phyloP scores from a whole-genome alignment of 306 rosid genomes.

The Delonix regia region DNA sequence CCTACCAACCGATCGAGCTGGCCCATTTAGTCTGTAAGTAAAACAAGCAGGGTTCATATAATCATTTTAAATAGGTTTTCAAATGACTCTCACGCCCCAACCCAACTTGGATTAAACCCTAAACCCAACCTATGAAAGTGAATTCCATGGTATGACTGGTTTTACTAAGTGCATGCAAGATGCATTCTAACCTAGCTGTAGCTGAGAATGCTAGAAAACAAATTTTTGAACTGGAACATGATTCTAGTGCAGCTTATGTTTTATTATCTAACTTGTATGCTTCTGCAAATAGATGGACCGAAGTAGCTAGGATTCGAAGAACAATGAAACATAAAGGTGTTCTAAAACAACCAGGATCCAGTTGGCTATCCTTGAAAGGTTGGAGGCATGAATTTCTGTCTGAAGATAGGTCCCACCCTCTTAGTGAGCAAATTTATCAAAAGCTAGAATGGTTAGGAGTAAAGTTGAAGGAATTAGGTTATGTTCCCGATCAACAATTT shows the following conservation, averaged over 20 bases:
- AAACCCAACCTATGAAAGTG: constrained; percentile 59
- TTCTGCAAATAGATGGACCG: constrained; percentile 76
- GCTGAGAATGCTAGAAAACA: constrained; percentile 68
- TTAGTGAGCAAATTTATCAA: constrained; percentile 45
- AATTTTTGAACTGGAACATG: constrained; percentile 58
- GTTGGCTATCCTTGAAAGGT: no score
- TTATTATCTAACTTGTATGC: no score
- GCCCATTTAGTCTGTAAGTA: no score
- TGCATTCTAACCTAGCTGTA: no score
- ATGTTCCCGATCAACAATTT: no score
- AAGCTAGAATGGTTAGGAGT: constrained; percentile 64
- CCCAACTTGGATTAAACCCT: no score
- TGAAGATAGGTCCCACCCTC: constrained; percentile 66
- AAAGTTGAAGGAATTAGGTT: constrained; percentile 68
- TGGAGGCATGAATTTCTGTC: constrained; percentile 63
- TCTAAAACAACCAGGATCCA: constrained; percentile 76
- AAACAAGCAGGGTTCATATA: no score
- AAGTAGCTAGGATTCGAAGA: constrained; percentile 59
- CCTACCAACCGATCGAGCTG: no score
- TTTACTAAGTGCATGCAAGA: constrained; percentile 68
- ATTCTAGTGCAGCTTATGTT: no score
- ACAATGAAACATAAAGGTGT: constrained; percentile 62
- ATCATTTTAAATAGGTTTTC: no score
- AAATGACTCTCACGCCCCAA: no score
- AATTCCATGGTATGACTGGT: no score